Evolutionary conservation across 2,329 filamentous ascomycete genomes (phyloP).

Genomic region (Setomelanomma holmii): DNA sequence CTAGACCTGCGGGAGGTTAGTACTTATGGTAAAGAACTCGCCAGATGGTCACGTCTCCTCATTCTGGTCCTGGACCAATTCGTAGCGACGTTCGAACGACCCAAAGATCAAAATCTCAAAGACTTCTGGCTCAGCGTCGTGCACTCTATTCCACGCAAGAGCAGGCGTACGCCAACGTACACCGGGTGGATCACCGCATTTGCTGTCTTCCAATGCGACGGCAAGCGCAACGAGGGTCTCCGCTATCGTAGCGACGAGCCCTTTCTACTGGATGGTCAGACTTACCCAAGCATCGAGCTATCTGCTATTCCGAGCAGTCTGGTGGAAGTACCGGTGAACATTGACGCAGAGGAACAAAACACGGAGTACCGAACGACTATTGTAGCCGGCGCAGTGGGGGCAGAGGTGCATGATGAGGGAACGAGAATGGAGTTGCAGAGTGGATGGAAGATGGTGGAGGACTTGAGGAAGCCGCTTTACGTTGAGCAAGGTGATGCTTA

Average conservation of each 20-base stretch:
- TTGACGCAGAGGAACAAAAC: neutral
- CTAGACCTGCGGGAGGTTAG: too few species aligned
- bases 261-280: neutral
- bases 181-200: neutral
- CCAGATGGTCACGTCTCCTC: too few species aligned
- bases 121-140: neutral
- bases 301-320: neutral
- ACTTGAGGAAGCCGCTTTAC: too few species aligned
- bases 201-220: neutral
- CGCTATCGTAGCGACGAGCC: neutral
- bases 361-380: neutral
- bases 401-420: neutral
- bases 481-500: too few species aligned
- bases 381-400: neutral
- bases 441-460: neutral
- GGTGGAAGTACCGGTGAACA: neutral
- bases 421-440: neutral
- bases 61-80: too few species aligned
- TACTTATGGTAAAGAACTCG: too few species aligned
- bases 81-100: too few species aligned
- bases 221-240: neutral
- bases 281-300: neutral
- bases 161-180: neutral
- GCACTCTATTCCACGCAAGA: neutral
- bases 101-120: too few species aligned